A percentile compares a stretch with the other conserved stretches of the same genome.
phyloP scores from a whole-genome alignment of 2,329 filamentous ascomycete genomes.

The Colletotrichum navitas region DNA sequence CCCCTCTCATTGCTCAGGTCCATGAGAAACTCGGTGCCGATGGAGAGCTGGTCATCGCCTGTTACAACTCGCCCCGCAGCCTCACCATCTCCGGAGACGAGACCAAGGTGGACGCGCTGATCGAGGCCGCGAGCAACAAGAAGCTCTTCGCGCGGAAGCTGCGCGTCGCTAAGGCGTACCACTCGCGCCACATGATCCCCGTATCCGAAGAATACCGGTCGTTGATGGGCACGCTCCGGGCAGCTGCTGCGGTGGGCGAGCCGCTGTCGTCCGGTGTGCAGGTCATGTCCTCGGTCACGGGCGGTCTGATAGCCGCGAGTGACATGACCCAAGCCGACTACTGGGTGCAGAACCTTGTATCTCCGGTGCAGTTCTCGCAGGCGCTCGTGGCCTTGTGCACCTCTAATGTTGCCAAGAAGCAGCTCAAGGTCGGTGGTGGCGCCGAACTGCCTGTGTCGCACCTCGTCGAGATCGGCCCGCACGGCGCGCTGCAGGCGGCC shows the following conservation, averaged over 20 bases:
- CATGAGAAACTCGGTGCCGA: conserved; percentile 37
- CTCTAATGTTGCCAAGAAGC: conserved; percentile 13
- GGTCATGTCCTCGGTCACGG: conserved; percentile 27
- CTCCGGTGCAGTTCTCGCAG: conserved; percentile 25
- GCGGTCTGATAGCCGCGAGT: conserved; percentile 4
- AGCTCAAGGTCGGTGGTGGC: conserved; percentile 45
- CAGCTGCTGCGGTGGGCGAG: not conserved
- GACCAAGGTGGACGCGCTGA: conserved; percentile 56
- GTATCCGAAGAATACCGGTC: conserved; percentile 4
- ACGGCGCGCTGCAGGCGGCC: conserved; percentile 47
- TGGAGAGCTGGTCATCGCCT: conserved; percentile 45
- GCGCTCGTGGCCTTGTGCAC: conserved; percentile 31
- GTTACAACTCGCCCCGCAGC: conserved; percentile 65
- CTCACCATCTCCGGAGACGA: conserved; percentile 65
- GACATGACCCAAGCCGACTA: conserved; percentile 15
- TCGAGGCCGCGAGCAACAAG: conserved; percentile 50
- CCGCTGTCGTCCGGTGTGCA: conserved; percentile 48
- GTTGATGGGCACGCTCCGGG: not conserved
- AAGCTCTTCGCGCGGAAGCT: conserved; percentile 22
- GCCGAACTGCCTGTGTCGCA: conserved; percentile 13
- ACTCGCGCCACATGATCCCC: conserved; percentile 17
- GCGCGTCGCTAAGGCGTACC: conserved; percentile 16
- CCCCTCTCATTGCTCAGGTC: conserved; percentile 45
- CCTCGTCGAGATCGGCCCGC: conserved; percentile 35
- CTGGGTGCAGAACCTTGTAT: conserved; percentile 30